These are phyloP conservation scores for Berberis vulgaris DNA, from an alignment of 164 flowering plant genomes.

Conservation along the genomic window DNA sequence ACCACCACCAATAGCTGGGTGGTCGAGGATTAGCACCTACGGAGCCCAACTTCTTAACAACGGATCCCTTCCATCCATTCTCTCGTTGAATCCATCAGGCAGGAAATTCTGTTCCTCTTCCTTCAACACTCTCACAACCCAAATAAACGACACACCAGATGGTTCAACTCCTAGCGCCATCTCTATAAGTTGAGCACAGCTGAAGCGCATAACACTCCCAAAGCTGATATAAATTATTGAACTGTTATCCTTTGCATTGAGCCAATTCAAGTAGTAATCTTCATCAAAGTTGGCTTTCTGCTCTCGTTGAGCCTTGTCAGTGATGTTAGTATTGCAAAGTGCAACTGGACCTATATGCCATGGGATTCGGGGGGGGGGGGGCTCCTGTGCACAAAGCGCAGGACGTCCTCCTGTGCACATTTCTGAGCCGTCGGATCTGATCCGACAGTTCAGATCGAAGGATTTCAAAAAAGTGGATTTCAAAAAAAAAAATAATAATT, in stretches of 20 bases:
- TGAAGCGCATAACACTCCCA: conserved; percentile 7
- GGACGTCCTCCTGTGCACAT: no score
- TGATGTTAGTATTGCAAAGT: conserved; percentile 4
- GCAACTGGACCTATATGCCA: conserved; percentile 35
- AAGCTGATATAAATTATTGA: conserved; percentile 27
- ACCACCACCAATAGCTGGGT: conserved; percentile 22
- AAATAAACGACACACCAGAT: background rate
- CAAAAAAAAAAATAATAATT: no score
- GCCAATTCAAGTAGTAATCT: conserved; percentile 29
- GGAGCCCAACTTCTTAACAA: conserved; percentile 24
- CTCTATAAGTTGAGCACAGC: conserved; percentile 2
- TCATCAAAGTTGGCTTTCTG: conserved; percentile 16
- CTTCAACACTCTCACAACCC: background rate
- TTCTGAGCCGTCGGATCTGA: no score
- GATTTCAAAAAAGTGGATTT: no score
- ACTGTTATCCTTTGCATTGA: conserved; percentile 18
- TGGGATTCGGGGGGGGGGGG: no score
- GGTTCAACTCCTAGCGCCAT: conserved; percentile 11
- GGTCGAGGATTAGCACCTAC: conserved; percentile 17
- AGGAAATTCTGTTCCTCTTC: background rate
- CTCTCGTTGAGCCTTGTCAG: conserved; percentile 19
- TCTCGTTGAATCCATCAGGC: conserved; percentile 13
- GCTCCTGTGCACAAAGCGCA: no score
- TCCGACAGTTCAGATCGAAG: no score
- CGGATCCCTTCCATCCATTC: conserved; percentile 10